Conservation (phyloP, 306 rosid species). For the Carpinus fangiana region DNA sequence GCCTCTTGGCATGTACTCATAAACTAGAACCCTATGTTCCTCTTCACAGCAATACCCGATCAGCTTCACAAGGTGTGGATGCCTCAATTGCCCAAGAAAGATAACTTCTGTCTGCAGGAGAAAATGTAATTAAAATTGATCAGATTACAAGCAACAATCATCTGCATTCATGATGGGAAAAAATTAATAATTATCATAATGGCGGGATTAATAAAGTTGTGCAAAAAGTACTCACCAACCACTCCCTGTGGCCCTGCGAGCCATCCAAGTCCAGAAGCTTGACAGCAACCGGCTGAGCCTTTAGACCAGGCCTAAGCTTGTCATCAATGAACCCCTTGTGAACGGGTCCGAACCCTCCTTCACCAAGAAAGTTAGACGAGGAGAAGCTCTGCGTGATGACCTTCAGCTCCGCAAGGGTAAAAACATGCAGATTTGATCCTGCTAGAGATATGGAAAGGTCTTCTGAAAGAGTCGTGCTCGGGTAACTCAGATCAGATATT, state of each 20-base stretch:
- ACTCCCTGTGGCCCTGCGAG: slow-evolving; percentile 88
- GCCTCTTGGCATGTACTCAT: slow-evolving; percentile 93
- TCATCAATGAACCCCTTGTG: slow-evolving; percentile 95
- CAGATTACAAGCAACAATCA: slow-evolving; percentile 17
- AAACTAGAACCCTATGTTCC: slow-evolving; percentile 76
- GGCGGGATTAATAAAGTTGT: neutral
- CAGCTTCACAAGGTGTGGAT: slow-evolving; percentile 79
- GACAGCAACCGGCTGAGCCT: slow-evolving; percentile 92
- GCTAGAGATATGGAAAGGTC: slow-evolving; percentile 81
- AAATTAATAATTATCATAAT: neutral
- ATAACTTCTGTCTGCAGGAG: slow-evolving; percentile 81
- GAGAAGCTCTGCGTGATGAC: slow-evolving; percentile 74
- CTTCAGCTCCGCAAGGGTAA: slow-evolving; percentile 79
- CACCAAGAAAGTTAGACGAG: slow-evolving; percentile 71
- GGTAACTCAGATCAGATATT: slow-evolving; percentile 63
- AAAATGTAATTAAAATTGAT: neutral
- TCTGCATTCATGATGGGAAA: neutral
- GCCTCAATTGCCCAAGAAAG: slow-evolving; percentile 83
- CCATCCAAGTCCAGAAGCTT: slow-evolving; percentile 91
- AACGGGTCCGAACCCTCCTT: slow-evolving; percentile 99
- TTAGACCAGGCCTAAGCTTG: slow-evolving; percentile 65
- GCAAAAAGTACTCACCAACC: slow-evolving; percentile 68
- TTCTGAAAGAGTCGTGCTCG: slow-evolving; percentile 60
- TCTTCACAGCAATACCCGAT: slow-evolving; percentile 97
- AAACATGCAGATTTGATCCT: slow-evolving; percentile 69